These are phyloP conservation scores for Pleurotus djamor DNA, from an alignment of 768 basidiomycete genomes.

Conservation along the genomic window DNA sequence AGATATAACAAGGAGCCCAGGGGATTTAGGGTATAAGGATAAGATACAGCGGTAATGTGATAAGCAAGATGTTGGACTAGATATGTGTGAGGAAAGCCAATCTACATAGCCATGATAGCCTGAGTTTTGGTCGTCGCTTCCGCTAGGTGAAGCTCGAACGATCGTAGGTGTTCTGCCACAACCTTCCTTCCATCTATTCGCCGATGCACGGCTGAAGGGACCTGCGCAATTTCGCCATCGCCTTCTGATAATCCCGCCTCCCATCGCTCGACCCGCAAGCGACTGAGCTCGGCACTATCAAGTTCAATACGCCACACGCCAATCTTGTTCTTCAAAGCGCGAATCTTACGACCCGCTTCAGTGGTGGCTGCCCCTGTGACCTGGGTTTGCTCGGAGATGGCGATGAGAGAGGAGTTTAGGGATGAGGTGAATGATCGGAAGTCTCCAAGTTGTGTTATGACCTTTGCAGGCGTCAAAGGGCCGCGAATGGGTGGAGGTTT, in stretches of 20 bases:
- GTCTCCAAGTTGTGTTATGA: constrained; percentile 66
- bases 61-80: neutral
- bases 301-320: constrained; percentile 80
- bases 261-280: constrained; percentile 76
- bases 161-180: constrained; percentile 76
- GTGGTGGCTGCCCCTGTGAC: constrained; percentile 84
- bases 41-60: neutral
- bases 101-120: constrained; percentile 74
- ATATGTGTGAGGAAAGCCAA: neutral
- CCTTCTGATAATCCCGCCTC: constrained; percentile 59
- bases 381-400: constrained; percentile 85
- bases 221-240: constrained; percentile 22
- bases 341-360: constrained; percentile 84
- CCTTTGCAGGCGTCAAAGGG: constrained; percentile 53
- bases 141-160: constrained; percentile 68
- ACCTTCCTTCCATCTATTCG: constrained; percentile 67
- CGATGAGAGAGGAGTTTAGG: constrained; percentile 70
- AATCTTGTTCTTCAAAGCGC: constrained; percentile 81
- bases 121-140: constrained; percentile 77
- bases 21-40: neutral
- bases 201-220: constrained; percentile 22
- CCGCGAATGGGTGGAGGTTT: constrained; percentile 45
- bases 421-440: constrained; percentile 75
- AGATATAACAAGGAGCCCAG: too few relatives aligned
- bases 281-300: constrained; percentile 83